Evolutionary conservation across 306 rosid genomes (phyloP).

Genomic region (Castanea mollissima): DNA sequence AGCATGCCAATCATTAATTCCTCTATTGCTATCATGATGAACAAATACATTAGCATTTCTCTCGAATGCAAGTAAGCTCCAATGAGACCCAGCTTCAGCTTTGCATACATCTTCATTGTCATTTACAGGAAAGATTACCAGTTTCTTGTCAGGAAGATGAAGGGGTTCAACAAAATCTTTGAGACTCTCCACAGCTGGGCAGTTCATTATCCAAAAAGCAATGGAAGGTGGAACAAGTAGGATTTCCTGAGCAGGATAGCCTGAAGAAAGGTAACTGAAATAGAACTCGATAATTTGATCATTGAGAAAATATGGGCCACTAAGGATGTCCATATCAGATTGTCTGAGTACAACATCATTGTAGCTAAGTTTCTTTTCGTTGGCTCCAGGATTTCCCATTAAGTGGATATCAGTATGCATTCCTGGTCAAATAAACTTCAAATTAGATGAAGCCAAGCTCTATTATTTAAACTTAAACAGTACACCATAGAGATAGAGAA

Average conservation of each 20-base stretch:
- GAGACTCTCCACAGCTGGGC: slow-evolving; percentile 45
- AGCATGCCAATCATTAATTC: slow-evolving; percentile 45
- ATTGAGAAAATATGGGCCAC: slow-evolving; percentile 68
- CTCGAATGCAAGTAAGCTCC: slow-evolving; percentile 84
- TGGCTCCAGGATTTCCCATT: slow-evolving; percentile 51
- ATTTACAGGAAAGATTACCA: slow-evolving; percentile 74
- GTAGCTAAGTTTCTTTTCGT: slow-evolving; percentile 78
- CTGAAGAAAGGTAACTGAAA: slow-evolving; percentile 62
- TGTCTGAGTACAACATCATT: slow-evolving; percentile 82
- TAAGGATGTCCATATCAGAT: slow-evolving; percentile 73
- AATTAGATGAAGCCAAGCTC: background rate
- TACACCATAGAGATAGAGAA: too few species aligned
- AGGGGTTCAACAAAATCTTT: slow-evolving; percentile 76
- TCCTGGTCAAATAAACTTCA: slow-evolving; percentile 22
- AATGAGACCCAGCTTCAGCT: slow-evolving; percentile 87
- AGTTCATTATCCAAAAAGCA: slow-evolving; percentile 77
- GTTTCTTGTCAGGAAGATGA: slow-evolving; percentile 46
- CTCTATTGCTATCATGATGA: slow-evolving; percentile 68
- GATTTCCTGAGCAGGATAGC: slow-evolving; percentile 43
- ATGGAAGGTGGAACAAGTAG: slow-evolving; percentile 80
- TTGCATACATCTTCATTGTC: slow-evolving; percentile 61
- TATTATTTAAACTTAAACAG: background rate
- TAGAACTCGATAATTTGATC: slow-evolving; percentile 84
- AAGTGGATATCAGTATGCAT: slow-evolving; percentile 15
- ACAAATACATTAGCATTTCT: slow-evolving; percentile 53